These are phyloP conservation scores for Plantago elongata DNA, from an alignment of 257 asterid species.

Conservation along the genomic window DNA sequence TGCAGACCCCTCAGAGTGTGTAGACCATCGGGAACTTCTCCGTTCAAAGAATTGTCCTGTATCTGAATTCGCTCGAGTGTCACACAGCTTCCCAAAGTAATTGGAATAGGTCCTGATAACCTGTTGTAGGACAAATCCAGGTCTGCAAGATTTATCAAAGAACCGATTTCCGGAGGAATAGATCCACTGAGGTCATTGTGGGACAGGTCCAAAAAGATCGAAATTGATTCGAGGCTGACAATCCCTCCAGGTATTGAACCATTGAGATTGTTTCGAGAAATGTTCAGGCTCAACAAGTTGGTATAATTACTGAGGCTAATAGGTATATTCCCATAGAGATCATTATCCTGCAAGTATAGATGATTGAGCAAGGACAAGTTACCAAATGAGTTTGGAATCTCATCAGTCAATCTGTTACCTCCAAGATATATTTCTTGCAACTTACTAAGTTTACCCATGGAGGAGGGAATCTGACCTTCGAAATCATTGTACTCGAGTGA, in stretches of 20 bases:
- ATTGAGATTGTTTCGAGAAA: constrained; percentile 21
- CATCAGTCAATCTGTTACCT: constrained; percentile 7
- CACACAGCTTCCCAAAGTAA: background rate
- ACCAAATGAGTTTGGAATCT: constrained; percentile 26
- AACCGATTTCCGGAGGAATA: constrained; percentile 21
- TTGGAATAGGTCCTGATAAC: constrained; percentile 8
- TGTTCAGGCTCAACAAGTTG: constrained; percentile 4
- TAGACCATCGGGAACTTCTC: background rate
- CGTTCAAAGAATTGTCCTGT: background rate
- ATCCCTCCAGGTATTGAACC: constrained; percentile 14
- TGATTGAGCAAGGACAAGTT: constrained; percentile 17
- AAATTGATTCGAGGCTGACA: constrained; percentile 1
- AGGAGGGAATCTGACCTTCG: constrained; percentile 23
- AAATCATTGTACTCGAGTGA: constrained; percentile 21
- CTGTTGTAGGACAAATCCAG: constrained; percentile 21
- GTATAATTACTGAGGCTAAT: constrained; percentile 9
- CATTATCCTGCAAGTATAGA: background rate
- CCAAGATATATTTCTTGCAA: constrained; percentile 12
- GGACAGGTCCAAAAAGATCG: constrained; percentile 1
- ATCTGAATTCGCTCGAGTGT: background rate
- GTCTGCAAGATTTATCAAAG: constrained; percentile 6
- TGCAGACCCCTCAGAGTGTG: background rate
- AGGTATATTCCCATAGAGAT: constrained; percentile 20
- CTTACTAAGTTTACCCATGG: constrained; percentile 18
- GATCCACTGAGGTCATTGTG: constrained; percentile 17